Evolutionary conservation across 108 stramenopile species (phyloP), one percentile per base, ranked within the genome.

Genomic region (Stephanodiscus triporus): DNA sequence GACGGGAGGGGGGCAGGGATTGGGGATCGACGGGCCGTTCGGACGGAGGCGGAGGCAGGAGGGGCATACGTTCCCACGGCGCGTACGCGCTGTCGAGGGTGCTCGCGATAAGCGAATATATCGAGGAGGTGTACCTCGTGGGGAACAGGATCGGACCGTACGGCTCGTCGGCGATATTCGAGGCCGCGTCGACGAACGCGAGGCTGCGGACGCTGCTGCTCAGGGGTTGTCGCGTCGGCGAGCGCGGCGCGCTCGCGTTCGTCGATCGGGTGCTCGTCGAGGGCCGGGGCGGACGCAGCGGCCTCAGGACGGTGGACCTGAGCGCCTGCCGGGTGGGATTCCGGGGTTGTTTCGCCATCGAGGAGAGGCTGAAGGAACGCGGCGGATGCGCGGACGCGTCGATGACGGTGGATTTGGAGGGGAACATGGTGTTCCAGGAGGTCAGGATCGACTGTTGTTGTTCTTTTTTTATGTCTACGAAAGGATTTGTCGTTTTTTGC

Each of bases 401-500:
- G 19, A 30, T 85, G 13, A 67, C 75, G 36, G 84, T 90, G 27
- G 82, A 93, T 80, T 30, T 93, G 37, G 88, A 91, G 51, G 89
- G 87, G 7, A 93, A 93, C 70, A 67, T 93, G 26, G 88, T 93
- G 0, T 84, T 93, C 47, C 89, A 88, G 66, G 92, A 93, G 79
- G 87, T n/a, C n/a, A 89, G 42, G 37, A 14, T 30, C 7, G 17
- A 26, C 36, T 23, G 22, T 23, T 4, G 48, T 45, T 6, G 34
- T 53, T 30, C 32, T 3, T 51, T 65, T 26, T 49, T 73, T 42
- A 43, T 61, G 48, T 36, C 24, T 29, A 45, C 13, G 63, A 20
- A 0, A 1, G 42, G 43, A 20, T 3, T 2, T 42, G n/a, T n/a
- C n/a, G n/a, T n/a, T n/a, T n/a, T n/a, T n/a, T n/a, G n/a, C n/a